A percentile compares a stretch with the other conserved stretches of the same genome.
Evolutionary conservation across 2,329 filamentous ascomycete species (phyloP).

Genomic region (Penicillium brevicompactum): DNA sequence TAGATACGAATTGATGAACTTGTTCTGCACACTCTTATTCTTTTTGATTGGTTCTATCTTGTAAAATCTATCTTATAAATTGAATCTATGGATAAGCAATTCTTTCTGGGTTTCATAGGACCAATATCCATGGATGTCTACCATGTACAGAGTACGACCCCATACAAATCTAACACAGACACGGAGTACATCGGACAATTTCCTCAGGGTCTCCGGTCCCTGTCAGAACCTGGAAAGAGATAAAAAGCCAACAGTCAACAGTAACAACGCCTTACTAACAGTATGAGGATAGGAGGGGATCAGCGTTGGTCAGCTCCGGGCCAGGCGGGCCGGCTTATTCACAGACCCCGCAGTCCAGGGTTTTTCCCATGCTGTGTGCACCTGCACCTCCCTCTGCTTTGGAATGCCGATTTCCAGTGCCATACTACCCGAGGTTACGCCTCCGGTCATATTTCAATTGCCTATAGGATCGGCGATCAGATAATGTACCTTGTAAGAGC

Average conservation of each 20-base stretch:
- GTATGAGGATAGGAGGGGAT: conserved; percentile 5
- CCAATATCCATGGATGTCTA: too few species aligned
- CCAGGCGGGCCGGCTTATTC: conserved; percentile 23
- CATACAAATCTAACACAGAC: too few species aligned
- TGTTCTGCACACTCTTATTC: conserved; percentile 7
- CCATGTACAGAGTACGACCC: too few species aligned
- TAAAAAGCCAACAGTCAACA: too few species aligned
- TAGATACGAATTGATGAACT: conserved; percentile 33
- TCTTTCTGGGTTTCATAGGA: too few species aligned
- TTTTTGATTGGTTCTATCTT: neutral
- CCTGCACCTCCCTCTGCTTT: neutral
- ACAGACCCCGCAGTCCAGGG: conserved; percentile 20
- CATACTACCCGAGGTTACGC: neutral
- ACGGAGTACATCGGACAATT: too few species aligned
- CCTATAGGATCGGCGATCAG: neutral
- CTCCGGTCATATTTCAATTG: neutral
- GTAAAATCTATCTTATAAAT: neutral
- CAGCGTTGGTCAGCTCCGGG: neutral
- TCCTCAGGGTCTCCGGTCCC: neutral
- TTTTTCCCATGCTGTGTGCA: too few species aligned
- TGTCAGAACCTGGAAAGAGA: neutral
- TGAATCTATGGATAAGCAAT: too few species aligned
- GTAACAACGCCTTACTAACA: too few species aligned
- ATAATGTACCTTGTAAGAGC: neutral
- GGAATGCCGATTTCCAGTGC: neutral